Evolutionary conservation across 2,329 filamentous ascomycete species (phyloP), one percentile per base, ranked within the genome.

Genomic region (Tolypocladium cylindrosporum): DNA sequence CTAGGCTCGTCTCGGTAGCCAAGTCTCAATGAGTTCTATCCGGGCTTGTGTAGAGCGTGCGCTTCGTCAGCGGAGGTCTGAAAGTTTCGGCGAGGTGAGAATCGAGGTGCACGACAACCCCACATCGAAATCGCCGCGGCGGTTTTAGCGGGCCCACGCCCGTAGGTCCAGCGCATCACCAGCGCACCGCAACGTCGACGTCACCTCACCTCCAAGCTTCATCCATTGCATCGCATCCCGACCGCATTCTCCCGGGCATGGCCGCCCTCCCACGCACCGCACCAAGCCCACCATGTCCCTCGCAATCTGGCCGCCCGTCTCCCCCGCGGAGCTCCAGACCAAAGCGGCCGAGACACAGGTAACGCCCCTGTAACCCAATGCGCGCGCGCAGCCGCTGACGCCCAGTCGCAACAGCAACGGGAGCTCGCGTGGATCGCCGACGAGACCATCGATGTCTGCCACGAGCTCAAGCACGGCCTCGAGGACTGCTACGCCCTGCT

Each of bases 401-500:
- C 7, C 16, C 16, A 19, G 8, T 34, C 16, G 45, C 45, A 13
- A 52, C 48, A 81, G 79, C 68, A 69, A 52, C 78, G 78, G 58
- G 82, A 85, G 66, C 73, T 84, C 21, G 69, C 72, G 59, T 85
- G 82, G 82, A 77, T 84, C 58, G 72, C 81, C 60, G 62, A 69
- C 45, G 78, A 81, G 59, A 78, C 82, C 10, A 72, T 77, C 56
- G 66, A 73, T 54, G 74, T 76, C 48, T 77, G 84, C 48, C 67
- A 71, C 56, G 75, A 78, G 60, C 72, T 85, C 63, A 81, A 80
- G 65, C 74, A 78, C 64, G 90, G 91, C 59, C 83, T 97, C 3
- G 86, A 94, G 70, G 91, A 97, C 74, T 97, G 92, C 74, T 90
- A 91, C 64, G 85, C 88, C 21, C 82, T 97, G 31, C 84, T 99